phyloP scores from a whole-genome alignment of 345 rosid genomes.

The Citrus glauca region DNA sequence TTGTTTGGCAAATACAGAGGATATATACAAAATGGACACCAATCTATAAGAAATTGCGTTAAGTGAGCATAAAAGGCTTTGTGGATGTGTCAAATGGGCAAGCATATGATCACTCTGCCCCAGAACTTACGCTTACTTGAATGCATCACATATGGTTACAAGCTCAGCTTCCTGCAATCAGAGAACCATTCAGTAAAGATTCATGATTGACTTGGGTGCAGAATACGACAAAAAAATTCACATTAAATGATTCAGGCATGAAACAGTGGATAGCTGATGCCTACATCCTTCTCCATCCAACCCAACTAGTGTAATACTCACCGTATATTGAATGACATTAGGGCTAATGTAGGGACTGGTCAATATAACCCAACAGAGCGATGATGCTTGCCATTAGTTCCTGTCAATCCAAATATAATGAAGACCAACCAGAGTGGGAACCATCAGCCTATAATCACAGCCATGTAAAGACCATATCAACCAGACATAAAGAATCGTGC shows the following conservation, averaged over 20 bases:
- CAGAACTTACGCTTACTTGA: slow-evolving; percentile 7
- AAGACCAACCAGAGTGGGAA: slow-evolving; percentile 22
- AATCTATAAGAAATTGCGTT: not conserved
- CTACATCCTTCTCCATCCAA: not conserved
- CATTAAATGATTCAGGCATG: not conserved
- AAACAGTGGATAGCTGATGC: not conserved
- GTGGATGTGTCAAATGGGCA: slow-evolving; percentile 6
- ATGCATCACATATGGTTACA: not conserved
- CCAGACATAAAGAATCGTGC: slow-evolving; percentile 58
- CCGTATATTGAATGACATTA: not conserved
- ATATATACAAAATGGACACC: not conserved
- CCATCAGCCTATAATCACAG: slow-evolving; percentile 10
- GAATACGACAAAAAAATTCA: not conserved
- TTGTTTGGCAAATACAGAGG: not conserved
- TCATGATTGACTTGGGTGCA: not conserved
- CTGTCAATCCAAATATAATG: slow-evolving; percentile 7
- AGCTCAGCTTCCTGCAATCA: slow-evolving; percentile 24
- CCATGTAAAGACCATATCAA: slow-evolving; percentile 19
- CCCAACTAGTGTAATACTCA: not conserved
- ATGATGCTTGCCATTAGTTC: slow-evolving; percentile 12
- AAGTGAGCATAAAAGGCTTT: not conserved
- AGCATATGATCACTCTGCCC: slow-evolving; percentile 8
- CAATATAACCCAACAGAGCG: not conserved
- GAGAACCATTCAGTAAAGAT: not conserved
- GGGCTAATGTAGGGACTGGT: not conserved